A percentile compares a stretch with the other conserved stretches of the same genome.
phyloP scores from a whole-genome alignment of 2,329 filamentous ascomycete species.

The Pseudonectria foliicola region DNA sequence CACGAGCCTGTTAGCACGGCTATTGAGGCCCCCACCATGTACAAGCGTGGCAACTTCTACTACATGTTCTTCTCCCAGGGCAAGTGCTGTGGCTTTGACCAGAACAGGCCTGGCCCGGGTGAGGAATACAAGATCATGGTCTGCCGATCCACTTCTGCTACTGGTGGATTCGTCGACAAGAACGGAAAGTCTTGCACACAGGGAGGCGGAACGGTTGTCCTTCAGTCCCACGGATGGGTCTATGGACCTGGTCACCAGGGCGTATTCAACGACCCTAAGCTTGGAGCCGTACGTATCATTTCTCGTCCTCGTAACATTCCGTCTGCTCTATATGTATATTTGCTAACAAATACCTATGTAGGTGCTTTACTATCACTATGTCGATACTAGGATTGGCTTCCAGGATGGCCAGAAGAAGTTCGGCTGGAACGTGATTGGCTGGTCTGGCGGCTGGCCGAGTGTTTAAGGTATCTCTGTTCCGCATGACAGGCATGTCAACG shows the following conservation, averaged over 20 bases:
- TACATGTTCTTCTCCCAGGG: conserved; percentile 60
- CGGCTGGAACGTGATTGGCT: conserved; percentile 44
- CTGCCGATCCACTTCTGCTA: conserved; percentile 47
- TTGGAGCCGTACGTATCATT: conserved; percentile 5
- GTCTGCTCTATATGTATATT: background rate
- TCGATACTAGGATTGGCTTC: conserved; percentile 23
- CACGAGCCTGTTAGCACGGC: conserved; percentile 44
- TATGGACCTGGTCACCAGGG: conserved; percentile 61
- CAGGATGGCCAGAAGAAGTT: conserved; percentile 39
- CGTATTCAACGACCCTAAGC: conserved; percentile 24
- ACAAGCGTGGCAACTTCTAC: conserved; percentile 48
- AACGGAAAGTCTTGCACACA: conserved; percentile 46
- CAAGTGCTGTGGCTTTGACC: conserved; percentile 53
- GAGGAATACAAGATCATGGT: conserved; percentile 60
- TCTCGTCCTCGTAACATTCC: background rate
- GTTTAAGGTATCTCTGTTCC: no score
- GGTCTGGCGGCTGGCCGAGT: conserved; percentile 42
- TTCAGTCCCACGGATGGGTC: conserved; percentile 51
- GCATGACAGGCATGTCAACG: no score
- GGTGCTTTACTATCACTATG: conserved; percentile 41
- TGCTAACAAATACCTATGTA: conserved; percentile 16
- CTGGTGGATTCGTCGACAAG: conserved; percentile 50
- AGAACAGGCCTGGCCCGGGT: conserved; percentile 42
- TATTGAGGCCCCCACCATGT: conserved; percentile 51
- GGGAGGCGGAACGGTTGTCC: conserved; percentile 55